A percentile compares a stretch with the other conserved stretches of the same genome.
phyloP scores from a whole-genome alignment of 1,284 basidiomycete species.

The Melampsora larici-populina region DNA sequence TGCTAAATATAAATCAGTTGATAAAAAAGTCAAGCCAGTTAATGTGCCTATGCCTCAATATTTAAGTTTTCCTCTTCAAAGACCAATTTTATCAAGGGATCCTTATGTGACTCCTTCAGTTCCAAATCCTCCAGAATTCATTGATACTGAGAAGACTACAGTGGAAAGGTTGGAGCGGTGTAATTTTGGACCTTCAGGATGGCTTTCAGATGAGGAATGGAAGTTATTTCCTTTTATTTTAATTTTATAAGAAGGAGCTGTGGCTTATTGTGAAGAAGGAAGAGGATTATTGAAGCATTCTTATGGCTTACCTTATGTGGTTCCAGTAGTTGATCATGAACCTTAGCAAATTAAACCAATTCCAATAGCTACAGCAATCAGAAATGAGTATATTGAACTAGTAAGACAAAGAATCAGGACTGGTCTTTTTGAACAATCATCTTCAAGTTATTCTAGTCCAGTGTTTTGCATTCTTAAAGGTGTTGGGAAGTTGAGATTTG shows the following conservation, averaged over 20 bases:
- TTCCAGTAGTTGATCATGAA: no score
- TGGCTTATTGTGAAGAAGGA: no score
- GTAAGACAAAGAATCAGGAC: no score
- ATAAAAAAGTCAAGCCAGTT: conserved; percentile 7
- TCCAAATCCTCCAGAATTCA: no score
- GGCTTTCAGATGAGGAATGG: conserved; percentile 2
- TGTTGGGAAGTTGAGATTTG: no score
- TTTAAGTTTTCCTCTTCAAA: no score
- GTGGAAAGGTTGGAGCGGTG: background rate
- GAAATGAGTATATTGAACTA: no score
- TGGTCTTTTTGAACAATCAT: conserved; percentile 10
- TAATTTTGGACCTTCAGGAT: conserved; percentile 8
- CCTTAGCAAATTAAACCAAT: no score
- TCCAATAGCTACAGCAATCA: no score
- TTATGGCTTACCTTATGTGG: background rate
- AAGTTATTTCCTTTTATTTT: background rate
- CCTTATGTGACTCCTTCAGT: no score
- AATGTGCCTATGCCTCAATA: conserved; percentile 21
- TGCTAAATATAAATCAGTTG: conserved; percentile 31
- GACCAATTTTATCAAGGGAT: no score
- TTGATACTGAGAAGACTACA: conserved; percentile 10
- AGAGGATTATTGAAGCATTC: background rate
- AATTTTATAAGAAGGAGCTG: background rate
- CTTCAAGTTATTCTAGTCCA: background rate
- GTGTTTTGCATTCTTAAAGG: conserved; percentile 21